Conservation (phyloP, 106 monocot species). For the Dendrobium huoshanense region DNA sequence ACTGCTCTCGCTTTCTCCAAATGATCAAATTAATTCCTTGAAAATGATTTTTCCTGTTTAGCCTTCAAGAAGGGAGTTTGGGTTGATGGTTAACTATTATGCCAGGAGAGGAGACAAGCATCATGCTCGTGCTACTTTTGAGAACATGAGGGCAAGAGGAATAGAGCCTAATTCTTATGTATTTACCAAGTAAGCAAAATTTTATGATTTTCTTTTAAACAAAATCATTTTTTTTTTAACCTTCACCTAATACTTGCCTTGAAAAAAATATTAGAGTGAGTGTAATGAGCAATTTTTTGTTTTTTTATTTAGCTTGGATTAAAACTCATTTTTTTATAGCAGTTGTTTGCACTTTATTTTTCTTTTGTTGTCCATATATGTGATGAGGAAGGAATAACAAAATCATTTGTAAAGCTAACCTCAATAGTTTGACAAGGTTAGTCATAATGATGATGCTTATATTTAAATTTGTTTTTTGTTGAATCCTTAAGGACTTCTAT, state of each 20-base stretch:
- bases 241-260: not conserved
- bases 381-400: no score
- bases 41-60: conserved; percentile 24
- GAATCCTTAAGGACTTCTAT: no score
- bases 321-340: not conserved
- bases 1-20: not conserved
- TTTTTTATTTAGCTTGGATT: not conserved
- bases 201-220: not conserved
- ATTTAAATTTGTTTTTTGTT: not conserved
- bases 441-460: not conserved
- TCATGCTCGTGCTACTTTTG: conserved; percentile 94
- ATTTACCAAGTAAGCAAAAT: conserved; percentile 70
- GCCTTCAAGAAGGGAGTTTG: conserved; percentile 91
- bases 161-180: conserved; percentile 91
- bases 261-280: not conserved
- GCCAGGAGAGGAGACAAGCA: conserved; percentile 97
- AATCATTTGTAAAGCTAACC: no score
- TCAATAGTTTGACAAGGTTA: no score
- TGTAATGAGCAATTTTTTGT: not conserved
- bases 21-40: conserved; percentile 4
- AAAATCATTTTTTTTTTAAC: not conserved
- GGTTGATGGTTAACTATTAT: conserved; percentile 91
- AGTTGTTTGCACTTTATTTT: not conserved
- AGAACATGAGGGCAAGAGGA: conserved; percentile 97
- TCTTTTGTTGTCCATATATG: no score